These are phyloP conservation scores for Paecilomyces variotii DNA, from an alignment of 2,329 filamentous ascomycete genomes.

Conservation along the genomic window DNA sequence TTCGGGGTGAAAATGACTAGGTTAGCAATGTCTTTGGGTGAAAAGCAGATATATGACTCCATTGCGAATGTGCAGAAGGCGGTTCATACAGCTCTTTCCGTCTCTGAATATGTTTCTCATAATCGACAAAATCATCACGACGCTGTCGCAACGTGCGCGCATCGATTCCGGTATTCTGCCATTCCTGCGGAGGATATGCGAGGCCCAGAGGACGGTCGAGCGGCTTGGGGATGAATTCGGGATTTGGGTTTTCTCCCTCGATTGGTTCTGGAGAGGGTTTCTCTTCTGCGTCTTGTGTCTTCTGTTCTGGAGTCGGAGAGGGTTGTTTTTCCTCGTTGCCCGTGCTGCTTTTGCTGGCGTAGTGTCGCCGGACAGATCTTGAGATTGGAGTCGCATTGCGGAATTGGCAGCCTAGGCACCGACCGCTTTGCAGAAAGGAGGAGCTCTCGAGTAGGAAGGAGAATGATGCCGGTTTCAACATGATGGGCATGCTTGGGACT, in stretches of 20 bases:
- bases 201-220: conserved; percentile 75
- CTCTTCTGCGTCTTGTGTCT: not conserved
- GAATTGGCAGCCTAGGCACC: conserved; percentile 29
- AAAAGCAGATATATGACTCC: not conserved
- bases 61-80: not conserved
- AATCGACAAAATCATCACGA: conserved; percentile 73
- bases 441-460: conserved; percentile 14
- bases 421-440: conserved; percentile 16
- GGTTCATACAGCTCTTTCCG: conserved; percentile 66
- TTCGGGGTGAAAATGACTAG: not conserved
- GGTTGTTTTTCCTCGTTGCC: not conserved
- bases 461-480: conserved; percentile 22
- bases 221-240: conserved; percentile 44
- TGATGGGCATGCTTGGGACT: conserved; percentile 8
- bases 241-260: conserved; percentile 16
- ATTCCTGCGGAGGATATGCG: conserved; percentile 59
- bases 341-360: conserved; percentile 16
- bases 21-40: not conserved
- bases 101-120: conserved; percentile 71
- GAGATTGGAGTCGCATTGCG: conserved; percentile 16
- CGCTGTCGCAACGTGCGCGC: conserved; percentile 58
- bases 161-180: conserved; percentile 77
- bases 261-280: not conserved
- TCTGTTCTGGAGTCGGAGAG: not conserved
- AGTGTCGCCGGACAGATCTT: conserved; percentile 18